These are phyloP conservation scores for Tuber umbilicatum DNA, from an alignment of 495 filamentous ascomycete species.

Conservation along the genomic window DNA sequence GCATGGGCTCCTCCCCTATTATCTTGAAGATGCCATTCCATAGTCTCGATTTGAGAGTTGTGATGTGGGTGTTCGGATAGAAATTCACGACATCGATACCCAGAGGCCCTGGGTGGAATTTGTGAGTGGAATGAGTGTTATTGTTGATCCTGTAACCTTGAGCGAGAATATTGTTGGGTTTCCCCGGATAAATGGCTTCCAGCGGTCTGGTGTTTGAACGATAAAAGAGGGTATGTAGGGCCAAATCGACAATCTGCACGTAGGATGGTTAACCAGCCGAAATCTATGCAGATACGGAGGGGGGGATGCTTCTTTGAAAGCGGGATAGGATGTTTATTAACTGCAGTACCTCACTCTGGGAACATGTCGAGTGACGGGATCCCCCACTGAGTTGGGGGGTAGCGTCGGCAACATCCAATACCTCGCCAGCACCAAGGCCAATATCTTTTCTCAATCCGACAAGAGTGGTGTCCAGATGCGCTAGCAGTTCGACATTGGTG, in stretches of 20 bases:
- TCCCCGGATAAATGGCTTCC: slow-evolving; percentile 38
- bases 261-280: slow-evolving; percentile 18
- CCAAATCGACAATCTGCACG: slow-evolving; percentile 73
- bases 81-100: slow-evolving; percentile 48
- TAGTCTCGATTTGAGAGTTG: slow-evolving; percentile 58
- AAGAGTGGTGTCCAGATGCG: slow-evolving; percentile 34
- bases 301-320: not conserved
- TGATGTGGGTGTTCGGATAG: slow-evolving; percentile 64
- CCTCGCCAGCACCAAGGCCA: slow-evolving; percentile 45
- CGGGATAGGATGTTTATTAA: not conserved
- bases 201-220: slow-evolving; percentile 42
- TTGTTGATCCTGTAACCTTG: slow-evolving; percentile 37
- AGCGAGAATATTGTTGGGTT: slow-evolving; percentile 38
- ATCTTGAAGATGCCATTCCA: slow-evolving; percentile 74
- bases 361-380: slow-evolving; percentile 15
- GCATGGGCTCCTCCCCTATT: slow-evolving; percentile 75
- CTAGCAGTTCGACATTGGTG: slow-evolving; percentile 21
- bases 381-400: slow-evolving; percentile 29
- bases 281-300: not conserved
- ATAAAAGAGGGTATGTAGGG: slow-evolving; percentile 67
- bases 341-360: slow-evolving; percentile 29
- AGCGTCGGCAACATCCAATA: slow-evolving; percentile 47
- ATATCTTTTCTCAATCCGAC: slow-evolving; percentile 38
- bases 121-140: slow-evolving; percentile 5
- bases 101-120: slow-evolving; percentile 41